Evolutionary conservation across 2,329 filamentous ascomycete genomes (phyloP).

Genomic region (Microascus cirrosus): DNA sequence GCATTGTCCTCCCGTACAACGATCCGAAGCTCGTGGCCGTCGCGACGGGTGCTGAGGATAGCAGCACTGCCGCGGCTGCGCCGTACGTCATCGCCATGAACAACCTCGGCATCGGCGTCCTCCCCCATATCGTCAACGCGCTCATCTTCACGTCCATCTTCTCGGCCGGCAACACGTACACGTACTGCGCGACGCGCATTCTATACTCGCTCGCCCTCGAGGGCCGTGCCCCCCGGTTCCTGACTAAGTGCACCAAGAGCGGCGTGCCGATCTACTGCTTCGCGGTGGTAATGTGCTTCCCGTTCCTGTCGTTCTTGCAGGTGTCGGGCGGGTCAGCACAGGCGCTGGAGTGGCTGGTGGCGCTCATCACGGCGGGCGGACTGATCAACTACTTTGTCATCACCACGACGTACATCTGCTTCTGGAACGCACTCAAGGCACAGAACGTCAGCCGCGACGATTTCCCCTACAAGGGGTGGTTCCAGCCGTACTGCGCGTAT

Average conservation of each 20-base stretch:
- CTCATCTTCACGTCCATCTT: slow-evolving; percentile 59
- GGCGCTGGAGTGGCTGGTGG: slow-evolving; percentile 31
- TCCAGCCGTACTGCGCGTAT: slow-evolving; percentile 48
- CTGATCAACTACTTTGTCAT: slow-evolving; percentile 42
- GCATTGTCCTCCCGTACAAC: slow-evolving; percentile 55
- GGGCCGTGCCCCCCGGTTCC: slow-evolving; percentile 35
- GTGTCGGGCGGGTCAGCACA: slow-evolving; percentile 25
- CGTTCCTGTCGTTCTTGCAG: slow-evolving; percentile 31
- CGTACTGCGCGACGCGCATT: slow-evolving; percentile 44
- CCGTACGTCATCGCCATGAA: slow-evolving; percentile 65
- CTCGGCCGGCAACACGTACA: slow-evolving; percentile 44
- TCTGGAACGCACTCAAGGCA: slow-evolving; percentile 39
- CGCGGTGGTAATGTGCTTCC: slow-evolving; percentile 32
- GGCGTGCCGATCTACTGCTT: slow-evolving; percentile 45
- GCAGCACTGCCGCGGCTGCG: slow-evolving; percentile 34
- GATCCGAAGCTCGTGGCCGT: slow-evolving; percentile 26
- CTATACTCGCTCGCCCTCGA: slow-evolving; percentile 45
- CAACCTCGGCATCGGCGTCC: slow-evolving; percentile 53
- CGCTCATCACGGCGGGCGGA: slow-evolving; percentile 33
- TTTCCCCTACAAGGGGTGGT: slow-evolving; percentile 45
- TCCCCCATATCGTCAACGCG: slow-evolving; percentile 66
- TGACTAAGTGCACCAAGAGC: slow-evolving; percentile 40
- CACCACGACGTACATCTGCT: slow-evolving; percentile 43
- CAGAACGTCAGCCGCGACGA: slow-evolving; percentile 32
- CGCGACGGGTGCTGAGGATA: slow-evolving; percentile 25